phyloP scores from a whole-genome alignment of 306 rosid genomes.

The Lagenaria siceraria region DNA sequence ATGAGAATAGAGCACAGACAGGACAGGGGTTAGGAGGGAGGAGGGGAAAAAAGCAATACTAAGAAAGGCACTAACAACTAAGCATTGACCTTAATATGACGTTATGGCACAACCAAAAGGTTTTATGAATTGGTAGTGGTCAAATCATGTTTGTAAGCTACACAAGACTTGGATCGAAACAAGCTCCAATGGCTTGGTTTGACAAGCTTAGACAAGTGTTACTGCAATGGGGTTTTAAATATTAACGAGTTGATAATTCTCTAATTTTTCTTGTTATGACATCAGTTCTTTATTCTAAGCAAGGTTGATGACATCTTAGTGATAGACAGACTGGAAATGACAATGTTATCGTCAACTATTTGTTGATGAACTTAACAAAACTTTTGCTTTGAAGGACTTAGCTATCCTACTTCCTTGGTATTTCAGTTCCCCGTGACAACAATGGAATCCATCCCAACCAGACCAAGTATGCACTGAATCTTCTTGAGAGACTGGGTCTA shows the following conservation, averaged over 20 bases:
- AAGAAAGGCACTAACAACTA: not conserved
- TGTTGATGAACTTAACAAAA: not conserved
- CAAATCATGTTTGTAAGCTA: not conserved
- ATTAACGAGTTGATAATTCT: not conserved
- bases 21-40: not conserved
- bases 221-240: not conserved
- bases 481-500: not conserved
- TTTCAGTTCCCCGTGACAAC: not conserved
- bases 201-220: not conserved
- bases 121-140: not conserved
- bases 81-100: not conserved
- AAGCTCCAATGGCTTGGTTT: not conserved
- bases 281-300: not conserved
- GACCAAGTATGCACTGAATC: not conserved
- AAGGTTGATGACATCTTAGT: not conserved
- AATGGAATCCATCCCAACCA: not conserved
- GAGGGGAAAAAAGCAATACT: not conserved
- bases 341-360: not conserved
- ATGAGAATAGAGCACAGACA: slow-evolving; percentile 4
- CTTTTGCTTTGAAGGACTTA: not conserved
- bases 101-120: not conserved
- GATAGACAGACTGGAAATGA: not conserved
- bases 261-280: not conserved
- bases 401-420: not conserved
- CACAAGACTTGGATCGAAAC: not conserved